Base-by-base conservation (phyloP, 179 eudicot species). In the Beta lomatogona region DNA sequence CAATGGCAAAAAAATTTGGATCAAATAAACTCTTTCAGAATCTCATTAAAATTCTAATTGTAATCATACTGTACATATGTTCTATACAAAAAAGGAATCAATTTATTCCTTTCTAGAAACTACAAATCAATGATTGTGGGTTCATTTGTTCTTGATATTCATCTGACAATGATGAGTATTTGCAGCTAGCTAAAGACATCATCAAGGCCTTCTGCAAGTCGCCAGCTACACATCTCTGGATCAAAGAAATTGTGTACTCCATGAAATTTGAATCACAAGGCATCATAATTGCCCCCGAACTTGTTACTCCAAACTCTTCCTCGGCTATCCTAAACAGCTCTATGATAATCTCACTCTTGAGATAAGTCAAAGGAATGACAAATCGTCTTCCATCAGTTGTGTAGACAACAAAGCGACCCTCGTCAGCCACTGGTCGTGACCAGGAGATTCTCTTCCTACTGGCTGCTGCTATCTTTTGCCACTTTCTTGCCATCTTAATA, bases 291-390 rank as follows among this genome's bases (percentile, higher is more conserved):
- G 83, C 77, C n/a, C 83, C 77, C 15, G 46, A 36, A 59, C 31
- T 19, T 12, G 67, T 44, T n/a, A 71, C 18, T 14, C 85, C 81
- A 77, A 82, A 82, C 28, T 77, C 84, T 10, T 77, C 81, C 66
- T 72, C 78, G 1, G 85, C 80, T 63, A 81, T 65, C 36, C 57
- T 78, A 19, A 82, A 36, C 46, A 71, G 81, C 78, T 78, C 81
- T 59, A 50, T 63, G 78, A 31, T 36, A 44, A 69, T 69, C 25
- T 69, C 25, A 18, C 53, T 69, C 13, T 69, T 41, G 11, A 83
- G 77, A 58, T 59, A 72, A 8, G 44, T 25, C 65, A 80, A 63
- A 19, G 82, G 77, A 45, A 80, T 71, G 52, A 50, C 14, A 14
- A 45, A 80, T 15, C 77, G 22, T 55, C 25, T 72, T 15, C 71